Evolutionary conservation across 2,329 filamentous ascomycete species (phyloP).

Genomic region (Colletotrichum sp.): DNA sequence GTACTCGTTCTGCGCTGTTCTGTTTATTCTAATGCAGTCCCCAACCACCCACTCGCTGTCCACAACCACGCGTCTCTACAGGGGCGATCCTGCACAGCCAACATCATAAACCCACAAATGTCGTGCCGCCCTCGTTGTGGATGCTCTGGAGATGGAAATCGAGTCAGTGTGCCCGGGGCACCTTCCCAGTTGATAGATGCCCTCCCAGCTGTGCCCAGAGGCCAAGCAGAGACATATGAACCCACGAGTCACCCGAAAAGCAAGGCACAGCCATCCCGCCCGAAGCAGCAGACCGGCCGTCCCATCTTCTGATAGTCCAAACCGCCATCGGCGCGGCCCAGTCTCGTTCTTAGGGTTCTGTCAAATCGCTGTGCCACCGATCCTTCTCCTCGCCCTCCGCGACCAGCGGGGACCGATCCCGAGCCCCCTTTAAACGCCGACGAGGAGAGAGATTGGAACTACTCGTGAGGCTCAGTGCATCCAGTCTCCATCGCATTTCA

Average conservation of each 20-base stretch:
- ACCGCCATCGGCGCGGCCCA: slow-evolving; percentile 1
- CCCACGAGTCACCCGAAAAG: not conserved
- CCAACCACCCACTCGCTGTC: not conserved
- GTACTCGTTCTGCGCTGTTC: not conserved
- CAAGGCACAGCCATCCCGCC: not conserved
- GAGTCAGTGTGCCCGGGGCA: slow-evolving; percentile 11
- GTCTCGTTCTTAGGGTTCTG: not conserved
- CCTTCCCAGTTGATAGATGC: not conserved
- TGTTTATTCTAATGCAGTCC: not conserved
- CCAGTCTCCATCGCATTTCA: not conserved
- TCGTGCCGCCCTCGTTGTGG: slow-evolving; percentile 2
- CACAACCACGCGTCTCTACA: slow-evolving; percentile 5
- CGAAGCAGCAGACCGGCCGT: not conserved
- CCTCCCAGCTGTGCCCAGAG: slow-evolving; percentile 1
- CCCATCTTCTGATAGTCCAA: slow-evolving; percentile 4
- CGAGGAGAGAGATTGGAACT: not conserved
- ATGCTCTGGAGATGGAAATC: slow-evolving; percentile 13
- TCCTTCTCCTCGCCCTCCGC: not conserved
- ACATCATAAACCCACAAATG: not conserved
- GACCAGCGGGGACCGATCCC: not conserved
- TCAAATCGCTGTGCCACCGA: not conserved
- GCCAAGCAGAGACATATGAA: not conserved
- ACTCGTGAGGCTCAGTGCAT: not conserved
- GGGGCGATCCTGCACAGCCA: slow-evolving; percentile 1
- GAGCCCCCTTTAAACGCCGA: not conserved